A percentile compares a stretch with the other conserved stretches of the same genome.
Evolutionary conservation across 495 filamentous ascomycete genomes (phyloP).

Genomic region (Penicillium waksmanii): DNA sequence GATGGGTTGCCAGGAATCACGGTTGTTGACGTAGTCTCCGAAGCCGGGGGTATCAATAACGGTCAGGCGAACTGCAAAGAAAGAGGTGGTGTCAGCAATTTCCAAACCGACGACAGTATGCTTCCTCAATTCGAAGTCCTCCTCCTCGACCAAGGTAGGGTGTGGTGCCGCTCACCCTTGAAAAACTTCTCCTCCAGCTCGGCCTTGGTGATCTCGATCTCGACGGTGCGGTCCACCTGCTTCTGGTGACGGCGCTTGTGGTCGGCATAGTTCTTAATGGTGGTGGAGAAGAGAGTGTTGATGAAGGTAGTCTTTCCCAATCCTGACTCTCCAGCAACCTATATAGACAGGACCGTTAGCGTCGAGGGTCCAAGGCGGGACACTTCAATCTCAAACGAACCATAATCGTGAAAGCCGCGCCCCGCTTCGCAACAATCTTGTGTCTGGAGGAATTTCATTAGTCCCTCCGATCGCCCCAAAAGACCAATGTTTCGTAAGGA

Average conservation of each 20-base stretch:
- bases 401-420: constrained; percentile 99
- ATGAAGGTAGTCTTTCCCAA: constrained; percentile 99
- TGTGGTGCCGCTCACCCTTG: constrained; percentile 67
- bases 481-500: constrained; percentile 2
- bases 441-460: constrained; percentile 61
- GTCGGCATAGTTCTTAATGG: constrained; percentile 99
- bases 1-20: constrained; percentile 99
- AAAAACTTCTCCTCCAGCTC: constrained; percentile 99
- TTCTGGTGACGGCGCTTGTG: constrained; percentile 98
- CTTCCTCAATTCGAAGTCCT: background rate
- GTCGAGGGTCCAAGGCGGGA: constrained; percentile 2
- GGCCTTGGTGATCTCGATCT: constrained; percentile 99
- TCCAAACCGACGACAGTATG: background rate
- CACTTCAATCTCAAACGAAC: constrained; percentile 51
- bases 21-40: constrained; percentile 99
- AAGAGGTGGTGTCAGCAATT: constrained; percentile 5
- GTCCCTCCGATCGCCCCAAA: constrained; percentile 5
- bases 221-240: constrained; percentile 98
- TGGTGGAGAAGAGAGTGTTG: constrained; percentile 99
- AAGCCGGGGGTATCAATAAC: constrained; percentile 99
- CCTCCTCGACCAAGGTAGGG: background rate
- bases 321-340: constrained; percentile 98
- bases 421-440: constrained; percentile 99
- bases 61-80: constrained; percentile 80
- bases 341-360: constrained; percentile 35